Conservation (phyloP, 306 rosid species). For the Rosa multiflora region DNA sequence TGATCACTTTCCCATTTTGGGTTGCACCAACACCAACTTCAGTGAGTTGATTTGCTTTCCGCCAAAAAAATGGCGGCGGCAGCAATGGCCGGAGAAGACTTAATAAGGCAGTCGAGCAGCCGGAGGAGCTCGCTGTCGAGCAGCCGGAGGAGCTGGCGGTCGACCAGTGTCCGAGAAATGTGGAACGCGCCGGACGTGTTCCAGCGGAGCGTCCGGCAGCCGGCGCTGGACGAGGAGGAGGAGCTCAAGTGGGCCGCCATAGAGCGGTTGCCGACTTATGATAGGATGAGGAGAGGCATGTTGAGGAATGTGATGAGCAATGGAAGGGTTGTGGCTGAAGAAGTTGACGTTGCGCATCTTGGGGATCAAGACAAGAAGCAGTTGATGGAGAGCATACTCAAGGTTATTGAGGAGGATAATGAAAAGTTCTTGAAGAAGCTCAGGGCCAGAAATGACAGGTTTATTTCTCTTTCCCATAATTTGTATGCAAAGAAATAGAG, state of each 20-base stretch:
- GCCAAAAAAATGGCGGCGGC: constrained; percentile 32
- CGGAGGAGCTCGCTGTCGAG: constrained; percentile 46
- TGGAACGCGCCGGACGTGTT: constrained; percentile 62
- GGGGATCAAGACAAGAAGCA: constrained; percentile 49
- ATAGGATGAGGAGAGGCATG: constrained; percentile 63
- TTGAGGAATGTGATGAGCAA: constrained; percentile 47
- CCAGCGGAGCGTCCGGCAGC: constrained; percentile 38
- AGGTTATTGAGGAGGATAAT: constrained; percentile 66
- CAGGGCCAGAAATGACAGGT: constrained; percentile 64
- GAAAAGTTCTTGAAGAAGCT: constrained; percentile 52
- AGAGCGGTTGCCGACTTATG: constrained; percentile 71
- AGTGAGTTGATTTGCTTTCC: neutral
- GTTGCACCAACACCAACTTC: neutral
- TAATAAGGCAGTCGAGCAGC: constrained; percentile 37
- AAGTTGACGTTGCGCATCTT: constrained; percentile 62
- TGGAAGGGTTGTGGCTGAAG: constrained; percentile 48
- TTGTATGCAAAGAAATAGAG: no score
- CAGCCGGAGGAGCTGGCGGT: constrained; percentile 49
- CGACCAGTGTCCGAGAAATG: constrained; percentile 46
- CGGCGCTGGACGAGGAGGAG: constrained; percentile 51
- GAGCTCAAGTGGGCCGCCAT: constrained; percentile 82
- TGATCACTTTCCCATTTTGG: neutral
- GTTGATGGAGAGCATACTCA: constrained; percentile 56
- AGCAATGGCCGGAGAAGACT: constrained; percentile 31
- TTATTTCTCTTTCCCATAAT: neutral